Conservation (phyloP, 257 asterid species). For the Mentha longifolia region DNA sequence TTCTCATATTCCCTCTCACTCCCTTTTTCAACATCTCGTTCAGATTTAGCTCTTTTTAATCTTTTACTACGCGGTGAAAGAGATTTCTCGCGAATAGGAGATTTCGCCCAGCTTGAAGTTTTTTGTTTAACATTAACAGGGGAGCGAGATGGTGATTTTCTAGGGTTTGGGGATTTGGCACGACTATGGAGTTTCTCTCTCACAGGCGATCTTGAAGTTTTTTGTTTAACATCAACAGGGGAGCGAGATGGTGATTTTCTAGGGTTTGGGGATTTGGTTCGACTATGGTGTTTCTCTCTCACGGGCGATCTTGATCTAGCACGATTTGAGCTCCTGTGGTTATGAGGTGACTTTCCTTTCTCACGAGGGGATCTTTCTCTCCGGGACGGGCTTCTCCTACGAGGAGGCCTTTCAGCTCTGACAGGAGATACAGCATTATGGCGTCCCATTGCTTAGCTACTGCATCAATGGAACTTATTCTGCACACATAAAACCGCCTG, state of each 20-base stretch:
- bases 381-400: conserved; percentile 52
- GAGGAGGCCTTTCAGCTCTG: conserved; percentile 61
- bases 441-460: conserved; percentile 58
- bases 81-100: conserved; percentile 51
- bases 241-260: conserved; percentile 56
- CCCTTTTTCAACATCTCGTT: conserved; percentile 53
- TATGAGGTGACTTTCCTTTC: conserved; percentile 67
- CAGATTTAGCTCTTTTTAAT: conserved; percentile 63
- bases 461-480: conserved; percentile 26
- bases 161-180: conserved; percentile 52
- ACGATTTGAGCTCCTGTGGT: conserved; percentile 53
- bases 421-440: conserved; percentile 62
- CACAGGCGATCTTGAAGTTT: conserved; percentile 47
- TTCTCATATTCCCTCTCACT: conserved; percentile 55
- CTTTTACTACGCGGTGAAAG: conserved; percentile 79
- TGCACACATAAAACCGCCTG: background rate
- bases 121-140: conserved; percentile 56
- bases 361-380: conserved; percentile 61
- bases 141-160: conserved; percentile 56
- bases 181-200: conserved; percentile 50
- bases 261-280: conserved; percentile 52
- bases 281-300: conserved; percentile 49
- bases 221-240: conserved; percentile 55
- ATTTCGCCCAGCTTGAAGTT: conserved; percentile 45
- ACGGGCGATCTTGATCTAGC: conserved; percentile 49